These are phyloP conservation scores for Macrolepiota albuminosa DNA, from an alignment of 768 basidiomycete species.

Conservation along the genomic window DNA sequence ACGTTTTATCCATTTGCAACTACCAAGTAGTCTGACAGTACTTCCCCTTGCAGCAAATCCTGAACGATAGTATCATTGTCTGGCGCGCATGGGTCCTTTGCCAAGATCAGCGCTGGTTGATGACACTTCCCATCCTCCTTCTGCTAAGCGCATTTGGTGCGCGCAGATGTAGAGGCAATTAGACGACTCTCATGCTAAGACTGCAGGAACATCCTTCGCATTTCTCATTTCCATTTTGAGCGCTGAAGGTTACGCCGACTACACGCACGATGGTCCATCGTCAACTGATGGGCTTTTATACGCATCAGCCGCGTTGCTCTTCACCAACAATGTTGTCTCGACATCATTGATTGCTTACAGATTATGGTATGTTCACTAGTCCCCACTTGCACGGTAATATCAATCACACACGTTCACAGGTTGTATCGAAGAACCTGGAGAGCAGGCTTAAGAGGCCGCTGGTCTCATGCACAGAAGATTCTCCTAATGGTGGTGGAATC, in stretches of 20 bases:
- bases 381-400: background rate
- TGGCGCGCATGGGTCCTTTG: conserved; percentile 8
- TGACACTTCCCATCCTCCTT: conserved; percentile 1
- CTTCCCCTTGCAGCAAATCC: background rate
- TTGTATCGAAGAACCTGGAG: background rate
- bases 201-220: background rate
- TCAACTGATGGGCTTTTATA: conserved; percentile 1
- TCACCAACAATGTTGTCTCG: conserved; percentile 2
- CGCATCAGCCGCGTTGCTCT: background rate
- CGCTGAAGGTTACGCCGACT: background rate
- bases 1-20: background rate
- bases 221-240: conserved; percentile 1
- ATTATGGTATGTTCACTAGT: background rate
- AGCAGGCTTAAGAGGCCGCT: background rate
- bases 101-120: conserved; percentile 1
- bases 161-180: background rate
- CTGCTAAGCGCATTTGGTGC: background rate
- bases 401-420: background rate
- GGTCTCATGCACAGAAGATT: conserved; percentile 7
- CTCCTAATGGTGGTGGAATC: conserved; percentile 6
- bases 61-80: conserved; percentile 5
- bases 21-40: background rate
- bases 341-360: conserved; percentile 3
- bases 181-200: background rate
- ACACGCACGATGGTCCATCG: background rate